Evolutionary conservation across 768 basidiomycete species (phyloP).

Genomic region (Russula compacta): DNA sequence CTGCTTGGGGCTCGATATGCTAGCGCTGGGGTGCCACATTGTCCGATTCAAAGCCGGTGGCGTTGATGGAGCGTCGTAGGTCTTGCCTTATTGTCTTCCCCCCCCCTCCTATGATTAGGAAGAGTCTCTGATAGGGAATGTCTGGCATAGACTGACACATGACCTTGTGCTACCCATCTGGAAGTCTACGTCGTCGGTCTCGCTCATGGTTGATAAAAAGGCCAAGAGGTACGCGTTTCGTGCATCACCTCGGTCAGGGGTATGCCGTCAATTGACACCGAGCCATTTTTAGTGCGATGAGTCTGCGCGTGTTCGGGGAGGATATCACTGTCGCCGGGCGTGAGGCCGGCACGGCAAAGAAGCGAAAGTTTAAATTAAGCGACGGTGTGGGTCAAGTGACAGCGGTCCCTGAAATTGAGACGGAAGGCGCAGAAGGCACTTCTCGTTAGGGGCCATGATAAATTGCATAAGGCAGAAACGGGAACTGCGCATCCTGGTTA

Average conservation of each 20-base stretch:
- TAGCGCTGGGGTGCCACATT: constrained; percentile 66
- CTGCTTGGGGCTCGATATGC: not conserved
- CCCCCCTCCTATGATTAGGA: not conserved
- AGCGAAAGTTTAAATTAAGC: constrained; percentile 5
- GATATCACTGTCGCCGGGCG: constrained; percentile 56
- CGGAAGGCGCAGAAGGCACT: not conserved
- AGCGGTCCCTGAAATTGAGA: not conserved
- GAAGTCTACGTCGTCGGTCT: constrained; percentile 83
- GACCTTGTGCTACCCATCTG: constrained; percentile 89
- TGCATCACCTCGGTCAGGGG: not conserved
- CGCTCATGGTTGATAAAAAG: constrained; percentile 93
- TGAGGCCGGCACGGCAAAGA: constrained; percentile 27
- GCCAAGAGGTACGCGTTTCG: constrained; percentile 67
- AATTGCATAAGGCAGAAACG: no score
- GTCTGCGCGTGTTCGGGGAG: constrained; percentile 72
- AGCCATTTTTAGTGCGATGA: constrained; percentile 56
- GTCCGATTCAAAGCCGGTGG: constrained; percentile 55
- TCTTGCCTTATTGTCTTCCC: constrained; percentile 4
- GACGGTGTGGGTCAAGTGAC: not conserved
- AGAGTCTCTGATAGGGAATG: not conserved
- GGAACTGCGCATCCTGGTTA: not conserved
- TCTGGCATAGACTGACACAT: constrained; percentile 47
- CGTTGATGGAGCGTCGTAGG: constrained; percentile 47
- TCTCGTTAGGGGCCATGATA: not conserved
- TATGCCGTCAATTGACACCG: not conserved